Evolutionary conservation across 2,329 filamentous ascomycete genomes (phyloP), one percentile per base, ranked within the genome.

Genomic region (Rosellinia necatrix): DNA sequence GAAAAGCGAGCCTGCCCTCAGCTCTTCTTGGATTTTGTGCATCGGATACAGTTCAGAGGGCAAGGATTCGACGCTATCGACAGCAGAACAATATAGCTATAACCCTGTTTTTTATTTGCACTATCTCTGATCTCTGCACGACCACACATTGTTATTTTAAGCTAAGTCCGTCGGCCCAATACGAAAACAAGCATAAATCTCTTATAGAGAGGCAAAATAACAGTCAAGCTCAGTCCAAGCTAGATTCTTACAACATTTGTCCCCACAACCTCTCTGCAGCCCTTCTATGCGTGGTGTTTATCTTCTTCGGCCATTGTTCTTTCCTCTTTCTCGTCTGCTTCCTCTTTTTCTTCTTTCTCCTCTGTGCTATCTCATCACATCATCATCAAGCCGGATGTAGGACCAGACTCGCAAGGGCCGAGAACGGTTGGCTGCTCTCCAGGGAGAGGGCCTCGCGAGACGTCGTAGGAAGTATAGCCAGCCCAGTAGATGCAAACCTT

Each of bases 401-500:
- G 35, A n/a, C 6, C 10, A 8, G 21, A n/a, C 53, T 53, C 54
- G 53, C 64, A 68, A 17, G 61, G 35, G 8, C 66, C 68, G 9
- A 68, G 53, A 1, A 59, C 21, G 3, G 65, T 66, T 15, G 59
- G 53, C 3, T 41, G 46, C 58, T 67, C 65, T 8, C 70, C 69
- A 2, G 69, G 66, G 1, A 68, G 53, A 4, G 66, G 64, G 5
- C 67, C 68, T 2, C 49, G 58, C 19, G 57, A 61, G 30, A 66
- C 54, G 12, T 71, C 67, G 56, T 59, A 71, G 13, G 64, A 62
- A 4, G 70, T 71, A 51, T 64, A 56, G 19, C 68, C 68, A 13
- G 59, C 69, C 66, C 66, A 71, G 55, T 69, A 69, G 41, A 64
- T 59, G 53, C 70, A 72, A 24, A 66, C 48, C 12, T 50, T 59